phyloP scores from a whole-genome alignment of 2,329 filamentous ascomycete species.

The Aspergillus piperis region DNA sequence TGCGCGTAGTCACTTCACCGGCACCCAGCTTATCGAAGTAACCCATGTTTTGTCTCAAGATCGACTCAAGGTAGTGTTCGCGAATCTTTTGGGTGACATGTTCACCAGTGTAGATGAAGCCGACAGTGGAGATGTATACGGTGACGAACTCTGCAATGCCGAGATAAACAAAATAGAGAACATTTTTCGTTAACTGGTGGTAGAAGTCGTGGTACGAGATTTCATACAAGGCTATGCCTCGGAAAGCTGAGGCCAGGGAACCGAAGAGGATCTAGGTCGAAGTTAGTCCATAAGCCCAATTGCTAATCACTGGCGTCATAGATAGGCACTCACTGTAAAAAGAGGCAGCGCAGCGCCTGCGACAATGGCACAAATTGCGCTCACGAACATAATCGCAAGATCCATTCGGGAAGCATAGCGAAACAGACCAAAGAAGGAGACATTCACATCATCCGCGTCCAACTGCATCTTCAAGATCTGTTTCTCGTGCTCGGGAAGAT shows the following conservation, averaged over 20 bases:
- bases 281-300: not conserved
- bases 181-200: constrained; percentile 60
- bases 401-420: constrained; percentile 70
- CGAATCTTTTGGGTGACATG: constrained; percentile 77
- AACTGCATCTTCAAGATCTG: constrained; percentile 69
- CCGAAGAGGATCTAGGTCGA: constrained; percentile 67
- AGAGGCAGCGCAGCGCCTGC: constrained; percentile 74
- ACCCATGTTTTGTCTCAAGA: constrained; percentile 83
- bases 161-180: constrained; percentile 84
- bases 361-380: constrained; percentile 65
- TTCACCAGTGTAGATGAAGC: constrained; percentile 86
- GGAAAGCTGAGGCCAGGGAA: constrained; percentile 71
- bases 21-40: constrained; percentile 92
- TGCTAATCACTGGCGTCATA: not conserved
- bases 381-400: constrained; percentile 62
- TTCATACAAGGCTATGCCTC: constrained; percentile 58
- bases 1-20: constrained; percentile 90
- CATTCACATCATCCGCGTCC: constrained; percentile 62
- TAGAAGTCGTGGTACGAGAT: constrained; percentile 60
- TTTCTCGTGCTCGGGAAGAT: constrained; percentile 67
- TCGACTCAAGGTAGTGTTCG: constrained; percentile 79
- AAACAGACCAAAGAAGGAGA: constrained; percentile 66
- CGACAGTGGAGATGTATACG: constrained; percentile 77
- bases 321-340: constrained; percentile 63
- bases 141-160: constrained; percentile 77